Evolutionary conservation across 352 stramenopile genomes (phyloP), one percentile per base, ranked within the genome.

Genomic region (Phytophthora fragariae): DNA sequence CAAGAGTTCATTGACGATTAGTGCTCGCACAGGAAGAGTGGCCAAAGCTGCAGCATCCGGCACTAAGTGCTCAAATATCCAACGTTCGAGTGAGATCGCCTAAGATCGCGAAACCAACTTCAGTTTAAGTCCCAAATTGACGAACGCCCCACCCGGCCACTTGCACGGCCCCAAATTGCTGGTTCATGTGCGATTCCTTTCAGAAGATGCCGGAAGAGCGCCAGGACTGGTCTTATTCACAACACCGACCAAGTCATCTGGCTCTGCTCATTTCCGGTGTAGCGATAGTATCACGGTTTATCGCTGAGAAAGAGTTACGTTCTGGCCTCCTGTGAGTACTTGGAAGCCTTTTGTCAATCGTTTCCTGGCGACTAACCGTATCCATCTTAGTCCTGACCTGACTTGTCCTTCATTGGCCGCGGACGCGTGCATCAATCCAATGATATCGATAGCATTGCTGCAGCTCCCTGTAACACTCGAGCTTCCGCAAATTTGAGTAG

Each of bases 311-410:
- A 50, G 15, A 5, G 8, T 50, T 5, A 8, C 41, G 1, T 21
- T 50, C 41, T 50, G 41, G 15, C 41, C 41, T 50, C 14, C 14
- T 50, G 5, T 27, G 41, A 17, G 41, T 50, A 2, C 12, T 12
- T 19, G 41, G 10, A 50, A 15, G 10, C 14, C 9, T 21, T 50
- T 50, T 29, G 47, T 31, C 17, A 31, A 54, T 14, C 8, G 17
- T 5, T 31, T 54, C 47, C 47, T 27, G 47, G n/a, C n/a, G 47
- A 29, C 47, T 29, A 54, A 54, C 47, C 47, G 47, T 54, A 33
- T 54, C 19, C 15, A 54, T 54, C n/a, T 12, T 29, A n/a, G n/a
- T 6, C 8, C 19, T 54, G 47, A 29, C 47, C 10, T 54, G 17
- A 29, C 47, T 21, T 54, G 1, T 17, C 47, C 19, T 54, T 29